phyloP scores from a whole-genome alignment of 2,329 filamentous ascomycete genomes.

The Aureobasidium subglaciale region DNA sequence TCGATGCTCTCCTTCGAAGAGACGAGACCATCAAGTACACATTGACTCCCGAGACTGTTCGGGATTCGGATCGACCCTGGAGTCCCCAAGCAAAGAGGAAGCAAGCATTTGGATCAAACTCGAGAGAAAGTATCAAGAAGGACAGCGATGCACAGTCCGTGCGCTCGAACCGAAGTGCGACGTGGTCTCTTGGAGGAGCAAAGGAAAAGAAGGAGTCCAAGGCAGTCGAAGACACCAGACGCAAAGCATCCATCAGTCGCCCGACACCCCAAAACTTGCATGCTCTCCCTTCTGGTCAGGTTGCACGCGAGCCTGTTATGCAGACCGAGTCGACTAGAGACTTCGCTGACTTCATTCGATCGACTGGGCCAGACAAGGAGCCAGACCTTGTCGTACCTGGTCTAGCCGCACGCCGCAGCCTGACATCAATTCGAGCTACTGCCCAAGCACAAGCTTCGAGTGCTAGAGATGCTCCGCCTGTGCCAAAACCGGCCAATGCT shows the following conservation, averaged over 20 bases:
- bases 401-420: slow-evolving; percentile 13
- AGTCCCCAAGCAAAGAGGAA: background rate
- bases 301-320: slow-evolving; percentile 66
- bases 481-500: slow-evolving; percentile 9
- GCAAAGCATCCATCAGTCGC: slow-evolving; percentile 23
- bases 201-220: background rate
- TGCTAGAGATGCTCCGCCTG: background rate
- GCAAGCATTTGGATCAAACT: background rate
- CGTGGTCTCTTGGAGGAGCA: background rate
- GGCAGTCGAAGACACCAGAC: background rate
- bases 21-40: slow-evolving; percentile 45
- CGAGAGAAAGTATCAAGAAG: background rate
- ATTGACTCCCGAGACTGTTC: slow-evolving; percentile 41
- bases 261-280: slow-evolving; percentile 28
- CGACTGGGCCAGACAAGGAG: slow-evolving; percentile 59
- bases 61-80: slow-evolving; percentile 25
- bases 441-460: slow-evolving; percentile 12
- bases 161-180: background rate
- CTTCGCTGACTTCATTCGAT: slow-evolving; percentile 83
- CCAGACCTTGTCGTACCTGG: slow-evolving; percentile 16
- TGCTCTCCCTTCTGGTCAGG: slow-evolving; percentile 27
- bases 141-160: background rate
- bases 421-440: slow-evolving; percentile 6
- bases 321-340: slow-evolving; percentile 67
- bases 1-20: slow-evolving; percentile 41